These are phyloP conservation scores for Cercospora sp. DNA, from an alignment of 2,329 filamentous ascomycete species.

Conservation along the genomic window DNA sequence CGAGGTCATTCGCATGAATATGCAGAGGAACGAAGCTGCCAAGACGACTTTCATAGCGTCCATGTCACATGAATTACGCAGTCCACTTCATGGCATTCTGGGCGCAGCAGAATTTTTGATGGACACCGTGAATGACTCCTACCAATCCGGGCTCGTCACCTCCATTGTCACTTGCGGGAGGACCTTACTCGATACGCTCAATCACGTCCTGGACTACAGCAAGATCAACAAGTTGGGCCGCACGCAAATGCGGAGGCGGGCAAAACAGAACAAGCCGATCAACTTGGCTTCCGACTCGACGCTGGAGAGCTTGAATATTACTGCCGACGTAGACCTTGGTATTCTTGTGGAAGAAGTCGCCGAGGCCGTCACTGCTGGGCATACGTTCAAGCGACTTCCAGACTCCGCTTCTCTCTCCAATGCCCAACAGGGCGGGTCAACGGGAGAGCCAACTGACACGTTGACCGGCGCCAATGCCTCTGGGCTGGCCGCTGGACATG, in stretches of 20 bases:
- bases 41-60: slow-evolving; percentile 56
- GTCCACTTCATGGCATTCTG: slow-evolving; percentile 51
- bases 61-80: slow-evolving; percentile 55
- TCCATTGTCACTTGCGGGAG: slow-evolving; percentile 53
- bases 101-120: slow-evolving; percentile 53
- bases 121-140: slow-evolving; percentile 45
- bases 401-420: slow-evolving; percentile 17
- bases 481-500: slow-evolving; percentile 18
- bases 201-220: slow-evolving; percentile 44
- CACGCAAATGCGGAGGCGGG: slow-evolving; percentile 30
- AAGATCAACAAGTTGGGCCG: slow-evolving; percentile 46
- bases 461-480: slow-evolving; percentile 4
- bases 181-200: slow-evolving; percentile 51
- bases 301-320: slow-evolving; percentile 36
- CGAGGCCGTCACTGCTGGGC: slow-evolving; percentile 56
- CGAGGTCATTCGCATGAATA: slow-evolving; percentile 42
- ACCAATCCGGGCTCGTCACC: slow-evolving; percentile 47
- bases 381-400: slow-evolving; percentile 42
- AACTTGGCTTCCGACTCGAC: slow-evolving; percentile 33
- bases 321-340: slow-evolving; percentile 45
- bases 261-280: slow-evolving; percentile 31
- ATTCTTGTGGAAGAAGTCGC: slow-evolving; percentile 55
- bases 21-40: slow-evolving; percentile 46
- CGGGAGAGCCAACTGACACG: slow-evolving; percentile 2
- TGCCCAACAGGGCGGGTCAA: background rate